A percentile compares a stretch with the other conserved stretches of the same genome.
Evolutionary conservation across 163 green algal species (phyloP).

Genomic region (Chlamydomonas reinhardtii): DNA sequence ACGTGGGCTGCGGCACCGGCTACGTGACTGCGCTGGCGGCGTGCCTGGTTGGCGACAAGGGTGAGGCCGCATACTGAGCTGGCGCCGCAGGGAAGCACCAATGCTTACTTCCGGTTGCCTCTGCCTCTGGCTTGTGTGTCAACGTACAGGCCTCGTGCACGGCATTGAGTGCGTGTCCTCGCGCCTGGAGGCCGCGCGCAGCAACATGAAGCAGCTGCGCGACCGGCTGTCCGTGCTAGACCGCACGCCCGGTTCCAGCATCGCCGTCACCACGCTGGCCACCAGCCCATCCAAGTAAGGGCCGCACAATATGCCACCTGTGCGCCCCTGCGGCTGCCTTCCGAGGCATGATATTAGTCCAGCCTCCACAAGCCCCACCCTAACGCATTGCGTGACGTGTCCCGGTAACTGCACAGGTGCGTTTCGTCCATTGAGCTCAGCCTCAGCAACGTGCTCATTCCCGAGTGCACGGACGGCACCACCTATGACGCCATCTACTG

Average conservation of each 20-base stretch:
- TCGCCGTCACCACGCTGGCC: constrained; percentile 39
- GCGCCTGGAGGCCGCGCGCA: constrained; percentile 63
- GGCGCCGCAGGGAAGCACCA: too few relatives aligned
- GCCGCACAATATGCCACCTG: too few relatives aligned
- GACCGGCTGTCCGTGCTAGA: constrained; percentile 58
- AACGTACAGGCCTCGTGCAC: constrained; percentile 49
- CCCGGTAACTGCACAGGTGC: background rate
- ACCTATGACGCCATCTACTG: constrained; percentile 74
- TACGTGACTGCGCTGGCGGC: constrained; percentile 75
- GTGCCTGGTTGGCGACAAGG: constrained; percentile 61
- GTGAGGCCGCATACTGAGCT: background rate
- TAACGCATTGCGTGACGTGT: too few relatives aligned
- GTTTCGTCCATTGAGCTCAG: constrained; percentile 22
- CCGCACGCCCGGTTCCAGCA: constrained; percentile 41
- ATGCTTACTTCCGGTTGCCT: too few relatives aligned
- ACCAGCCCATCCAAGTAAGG: constrained; percentile 45
- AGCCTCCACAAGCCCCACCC: too few relatives aligned
- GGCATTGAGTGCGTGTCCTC: constrained; percentile 72
- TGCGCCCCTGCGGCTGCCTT: too few relatives aligned
- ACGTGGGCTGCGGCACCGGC: constrained; percentile 74
- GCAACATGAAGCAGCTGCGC: constrained; percentile 65
- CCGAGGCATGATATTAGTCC: too few relatives aligned
- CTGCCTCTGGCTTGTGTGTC: too few relatives aligned
- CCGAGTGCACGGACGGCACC: constrained; percentile 70
- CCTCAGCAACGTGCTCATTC: constrained; percentile 71